Percentiles rank a stretch among this genome's conserved stretches.
phyloP scores from a whole-genome alignment of 257 asterid species.

The Nicotiana benthamiana region DNA sequence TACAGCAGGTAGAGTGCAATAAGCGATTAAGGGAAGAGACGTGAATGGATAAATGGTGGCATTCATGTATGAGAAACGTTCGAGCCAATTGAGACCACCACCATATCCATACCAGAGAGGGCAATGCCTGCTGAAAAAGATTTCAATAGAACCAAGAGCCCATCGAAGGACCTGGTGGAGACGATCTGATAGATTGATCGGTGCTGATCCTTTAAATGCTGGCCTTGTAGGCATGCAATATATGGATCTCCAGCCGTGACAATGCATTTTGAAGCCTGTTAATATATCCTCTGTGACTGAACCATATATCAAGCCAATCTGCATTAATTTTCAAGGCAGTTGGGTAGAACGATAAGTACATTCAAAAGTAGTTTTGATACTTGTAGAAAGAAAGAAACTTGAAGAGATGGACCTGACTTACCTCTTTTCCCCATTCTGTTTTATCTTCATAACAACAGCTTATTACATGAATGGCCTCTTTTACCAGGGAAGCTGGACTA shows the following conservation, averaged over 20 bases:
- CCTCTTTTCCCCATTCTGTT: constrained; percentile 41
- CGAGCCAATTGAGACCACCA: constrained; percentile 24
- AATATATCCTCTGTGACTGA: constrained; percentile 35
- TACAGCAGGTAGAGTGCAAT: constrained; percentile 25
- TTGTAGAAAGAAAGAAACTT: background rate
- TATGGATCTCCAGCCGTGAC: constrained; percentile 37
- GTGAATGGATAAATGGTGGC: constrained; percentile 26
- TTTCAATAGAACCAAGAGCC: constrained; percentile 35
- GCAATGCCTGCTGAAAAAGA: constrained; percentile 22
- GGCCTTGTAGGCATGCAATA: constrained; percentile 23
- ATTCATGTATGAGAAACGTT: constrained; percentile 22
- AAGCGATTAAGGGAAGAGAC: constrained; percentile 21
- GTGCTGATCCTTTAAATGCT: constrained; percentile 31
- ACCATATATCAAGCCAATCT: constrained; percentile 37
- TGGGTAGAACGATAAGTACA: background rate
- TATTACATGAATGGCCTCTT: constrained; percentile 33
- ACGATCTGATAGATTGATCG: constrained; percentile 30
- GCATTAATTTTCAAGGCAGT: background rate
- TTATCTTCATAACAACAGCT: constrained; percentile 35
- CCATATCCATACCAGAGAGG: constrained; percentile 31
- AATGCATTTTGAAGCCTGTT: constrained; percentile 35
- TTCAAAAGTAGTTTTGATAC: background rate
- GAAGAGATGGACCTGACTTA: background rate
- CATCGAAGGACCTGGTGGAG: constrained; percentile 31
- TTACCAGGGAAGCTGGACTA: constrained; percentile 20